Evolutionary conservation across 306 rosid genomes (phyloP).

Genomic region (Acacia acuminata): DNA sequence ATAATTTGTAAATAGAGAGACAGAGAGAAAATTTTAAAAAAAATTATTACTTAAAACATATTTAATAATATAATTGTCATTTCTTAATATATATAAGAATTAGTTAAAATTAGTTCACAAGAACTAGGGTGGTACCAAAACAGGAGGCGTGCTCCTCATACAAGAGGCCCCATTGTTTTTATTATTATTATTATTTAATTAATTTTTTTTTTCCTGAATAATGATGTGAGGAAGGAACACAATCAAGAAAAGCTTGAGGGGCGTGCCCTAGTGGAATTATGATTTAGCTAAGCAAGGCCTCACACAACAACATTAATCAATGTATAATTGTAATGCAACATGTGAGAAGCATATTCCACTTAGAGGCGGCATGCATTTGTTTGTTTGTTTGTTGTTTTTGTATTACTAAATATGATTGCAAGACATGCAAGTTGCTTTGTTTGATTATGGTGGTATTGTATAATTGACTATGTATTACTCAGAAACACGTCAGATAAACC

Average conservation of each 20-base stretch:
- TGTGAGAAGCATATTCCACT: background rate
- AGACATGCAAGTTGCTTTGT: background rate
- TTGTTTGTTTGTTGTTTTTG: background rate
- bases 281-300: background rate
- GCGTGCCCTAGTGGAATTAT: too few relatives aligned
- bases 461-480: background rate
- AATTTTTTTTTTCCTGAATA: background rate
- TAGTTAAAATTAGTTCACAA: too few relatives aligned
- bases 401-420: background rate
- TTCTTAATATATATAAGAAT: too few relatives aligned
- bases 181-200: background rate
- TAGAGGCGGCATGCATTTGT: background rate
- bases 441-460: background rate
- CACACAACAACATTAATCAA: background rate
- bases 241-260: background rate
- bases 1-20: too few relatives aligned
- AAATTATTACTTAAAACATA: too few relatives aligned
- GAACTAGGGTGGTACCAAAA: too few relatives aligned
- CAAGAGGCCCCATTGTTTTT: background rate
- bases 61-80: too few relatives aligned
- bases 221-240: background rate
- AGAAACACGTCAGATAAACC: background rate
- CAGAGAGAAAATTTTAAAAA: too few relatives aligned
- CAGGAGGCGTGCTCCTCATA: background rate
- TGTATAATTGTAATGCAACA: background rate